These are phyloP conservation scores for Globisporangium canariense DNA, from an alignment of 352 stramenopile species.

Conservation along the genomic window DNA sequence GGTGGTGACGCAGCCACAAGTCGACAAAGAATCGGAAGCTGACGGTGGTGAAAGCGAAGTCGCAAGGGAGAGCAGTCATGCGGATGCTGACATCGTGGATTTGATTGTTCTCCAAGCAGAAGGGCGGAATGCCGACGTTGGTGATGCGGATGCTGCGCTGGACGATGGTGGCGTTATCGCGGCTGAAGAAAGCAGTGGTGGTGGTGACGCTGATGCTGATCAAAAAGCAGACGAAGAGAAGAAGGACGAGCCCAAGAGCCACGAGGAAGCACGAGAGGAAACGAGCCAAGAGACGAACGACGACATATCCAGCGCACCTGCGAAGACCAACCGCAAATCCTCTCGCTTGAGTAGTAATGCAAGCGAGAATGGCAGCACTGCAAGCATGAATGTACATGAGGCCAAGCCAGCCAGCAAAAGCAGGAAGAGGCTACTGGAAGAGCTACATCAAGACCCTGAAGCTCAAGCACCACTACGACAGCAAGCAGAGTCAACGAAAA, in stretches of 20 bases:
- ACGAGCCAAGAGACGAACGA: neutral
- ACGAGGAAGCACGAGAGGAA: neutral
- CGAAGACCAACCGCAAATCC: neutral
- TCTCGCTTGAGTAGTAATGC: neutral
- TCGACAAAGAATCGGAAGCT: neutral
- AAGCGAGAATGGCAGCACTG: neutral
- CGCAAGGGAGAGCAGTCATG: neutral
- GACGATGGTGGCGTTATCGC: neutral
- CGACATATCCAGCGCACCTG: neutral
- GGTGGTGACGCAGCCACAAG: neutral
- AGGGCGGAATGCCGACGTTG: neutral
- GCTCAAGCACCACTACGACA: neutral
- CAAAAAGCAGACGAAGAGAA: neutral
- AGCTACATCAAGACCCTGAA: neutral
- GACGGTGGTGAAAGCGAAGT: neutral
- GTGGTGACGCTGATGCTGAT: neutral
- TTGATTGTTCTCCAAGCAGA: neutral
- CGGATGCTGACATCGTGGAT: neutral
- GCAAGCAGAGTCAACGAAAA: neutral
- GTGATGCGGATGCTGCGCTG: neutral
- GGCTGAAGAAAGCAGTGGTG: neutral
- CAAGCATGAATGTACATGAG: neutral
- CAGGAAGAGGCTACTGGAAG: neutral
- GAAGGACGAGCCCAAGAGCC: neutral
- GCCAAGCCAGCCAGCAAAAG: neutral